Conservation (phyloP, 176 grass and related monocot genomes). For the Neostapfia colusana region DNA sequence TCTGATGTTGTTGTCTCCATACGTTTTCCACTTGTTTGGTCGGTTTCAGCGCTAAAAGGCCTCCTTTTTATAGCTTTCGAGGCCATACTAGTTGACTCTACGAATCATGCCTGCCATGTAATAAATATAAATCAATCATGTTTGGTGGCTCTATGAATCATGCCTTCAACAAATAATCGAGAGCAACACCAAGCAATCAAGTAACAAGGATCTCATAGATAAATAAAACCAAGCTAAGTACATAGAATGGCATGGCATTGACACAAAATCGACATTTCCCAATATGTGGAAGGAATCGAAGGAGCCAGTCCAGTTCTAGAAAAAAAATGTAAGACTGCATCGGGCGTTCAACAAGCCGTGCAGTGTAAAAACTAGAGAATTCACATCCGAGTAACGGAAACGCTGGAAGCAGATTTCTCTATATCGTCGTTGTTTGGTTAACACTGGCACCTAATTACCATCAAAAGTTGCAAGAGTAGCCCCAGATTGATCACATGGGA, state of each 20-base stretch:
- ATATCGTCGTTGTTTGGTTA: background rate
- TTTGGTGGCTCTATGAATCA: conserved; percentile 26
- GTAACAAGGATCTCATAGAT: background rate
- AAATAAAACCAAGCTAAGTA: background rate
- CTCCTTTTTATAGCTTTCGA: conserved; percentile 47
- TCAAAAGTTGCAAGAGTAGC: background rate
- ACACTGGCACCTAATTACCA: background rate
- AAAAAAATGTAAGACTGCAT: too few species aligned
- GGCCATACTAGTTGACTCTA: conserved; percentile 34
- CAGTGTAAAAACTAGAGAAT: background rate
- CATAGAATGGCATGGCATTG: background rate
- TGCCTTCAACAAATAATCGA: conserved; percentile 10
- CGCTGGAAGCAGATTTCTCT: background rate
- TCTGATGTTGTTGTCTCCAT: conserved; percentile 25
- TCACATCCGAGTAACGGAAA: background rate
- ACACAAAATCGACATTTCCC: background rate
- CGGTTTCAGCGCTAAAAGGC: conserved; percentile 9
- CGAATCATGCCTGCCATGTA: conserved; percentile 28
- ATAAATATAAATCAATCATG: conserved; percentile 8
- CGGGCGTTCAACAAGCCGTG: background rate
- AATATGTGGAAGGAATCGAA: background rate
- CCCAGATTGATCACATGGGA: background rate
- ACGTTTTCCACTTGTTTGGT: conserved; percentile 1
- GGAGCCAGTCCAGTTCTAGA: background rate
- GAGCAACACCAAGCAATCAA: background rate